Evolutionary conservation across 192 early-diverging fungal genomes (phyloP), one percentile per base, ranked within the genome.

Genomic region (Coemansia sp.): DNA sequence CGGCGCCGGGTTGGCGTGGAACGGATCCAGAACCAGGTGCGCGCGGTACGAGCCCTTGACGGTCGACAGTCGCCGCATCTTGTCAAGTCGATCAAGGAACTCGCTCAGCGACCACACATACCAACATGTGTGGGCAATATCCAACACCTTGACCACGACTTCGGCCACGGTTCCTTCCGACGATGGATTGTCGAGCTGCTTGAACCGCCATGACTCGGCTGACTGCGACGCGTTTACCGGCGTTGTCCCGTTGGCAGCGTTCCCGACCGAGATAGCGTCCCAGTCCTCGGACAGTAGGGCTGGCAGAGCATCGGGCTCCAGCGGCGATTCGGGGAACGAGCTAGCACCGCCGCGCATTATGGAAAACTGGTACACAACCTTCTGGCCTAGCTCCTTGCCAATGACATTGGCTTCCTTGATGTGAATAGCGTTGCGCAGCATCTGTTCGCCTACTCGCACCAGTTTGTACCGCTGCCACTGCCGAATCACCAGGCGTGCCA

Each of bases 331-430:
- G 2, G 75, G 75, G 9, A 46, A 59, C 11, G 45, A 28, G 2
- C 57, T 56, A 21, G 58, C 58, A 20, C 61, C 58, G 34, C 83
- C 83, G 20, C 87, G 85, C 30, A 90, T 62, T 15, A 93, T 75
- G 14, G 84, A 82, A 55, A 93, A 87, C 58, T 94, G 92, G 71
- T 90, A 97, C 3, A 88, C 62, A 4, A 90, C 87, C 26, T 88
- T 70, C 36, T 88, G 91, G 6, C 69, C 75, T n/a, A 95, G 73
- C 62, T 97, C 94, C 42, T 84, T 82, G 58, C 87, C 80, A 25
- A 91, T 91, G 11, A 95, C 81, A 54, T 95, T 97, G 35, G 92
- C 94, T 58, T 95, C 90, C 64, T 95, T 95, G 39, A 97, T 59
- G 21, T 85, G 60, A 5, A 84, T 72, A 0, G 84, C 84, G 53